Base-by-base conservation (phyloP, 805 yeast genomes). In the Pichia kluyveri region DNA sequence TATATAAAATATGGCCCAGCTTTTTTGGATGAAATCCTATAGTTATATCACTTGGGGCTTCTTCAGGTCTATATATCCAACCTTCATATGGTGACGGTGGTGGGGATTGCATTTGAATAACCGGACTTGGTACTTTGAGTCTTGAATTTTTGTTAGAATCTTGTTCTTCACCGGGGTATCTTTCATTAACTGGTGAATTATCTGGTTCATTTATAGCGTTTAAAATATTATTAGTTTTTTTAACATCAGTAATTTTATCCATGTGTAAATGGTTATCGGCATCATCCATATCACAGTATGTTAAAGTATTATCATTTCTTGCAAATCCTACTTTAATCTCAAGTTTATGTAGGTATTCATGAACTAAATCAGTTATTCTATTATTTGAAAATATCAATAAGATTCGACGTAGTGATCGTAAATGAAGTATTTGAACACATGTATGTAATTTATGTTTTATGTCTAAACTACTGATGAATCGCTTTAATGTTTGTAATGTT, bases 81-180 rank as follows among this genome's bases (percentile, higher is more conserved):
- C 67, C 67, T 27, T 63, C 51, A 44, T 64, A 64, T 4, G 69
- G 69, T 1, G 69, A 65, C 1, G 67, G 60, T 8, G 69, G 69
- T 8, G 69, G 69, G 0, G 69, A 65, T 50, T 61, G 65, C 42
- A 64, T 51, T 42, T 64, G 66, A 1, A 64, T 50, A n/a, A 52
- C 55, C 8, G 60, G 54, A 30, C 55, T 57, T 1, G 68, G 68
- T 3, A 60, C 59, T 19, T 49, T 51, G 19, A 60, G 48, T 32
- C 5, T 30, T 10, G 32, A 10, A 30, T 8, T 52, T 1, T 42
- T 49, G 6, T 37, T 38, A 3, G 42, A 44, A n/a, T 30, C 18
- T 8, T 31, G 43, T 15, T 40, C 14, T 23, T 38, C 30, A 23
- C 41, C 51, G 19, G 52, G 50, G 36, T 32, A 40, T 38, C 41